These are phyloP conservation scores for Chlamydomonas sp. DNA, from an alignment of 139 green algal species.

Conservation along the genomic window DNA sequence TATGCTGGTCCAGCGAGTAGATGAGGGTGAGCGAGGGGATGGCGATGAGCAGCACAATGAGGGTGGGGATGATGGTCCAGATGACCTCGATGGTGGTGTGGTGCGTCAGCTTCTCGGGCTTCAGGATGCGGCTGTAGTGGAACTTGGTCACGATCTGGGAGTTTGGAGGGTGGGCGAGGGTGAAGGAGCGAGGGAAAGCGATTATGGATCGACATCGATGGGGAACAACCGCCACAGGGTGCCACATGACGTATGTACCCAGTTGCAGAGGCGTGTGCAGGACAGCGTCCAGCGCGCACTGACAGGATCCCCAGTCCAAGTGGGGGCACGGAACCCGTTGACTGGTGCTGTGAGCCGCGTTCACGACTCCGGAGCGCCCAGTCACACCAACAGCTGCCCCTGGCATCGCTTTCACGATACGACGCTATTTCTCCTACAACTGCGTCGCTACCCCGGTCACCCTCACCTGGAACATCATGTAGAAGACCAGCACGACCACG, in stretches of 20 bases:
- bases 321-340: no score
- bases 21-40: conserved; percentile 63
- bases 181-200: background rate
- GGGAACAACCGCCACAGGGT: background rate
- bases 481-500: conserved; percentile 41
- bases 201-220: background rate
- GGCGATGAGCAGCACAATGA: conserved; percentile 56
- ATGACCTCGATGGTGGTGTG: conserved; percentile 62
- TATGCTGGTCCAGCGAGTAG: conserved; percentile 66
- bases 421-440: no score
- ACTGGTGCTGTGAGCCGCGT: no score
- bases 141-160: conserved; percentile 59
- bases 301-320: background rate
- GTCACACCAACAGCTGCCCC: no score
- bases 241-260: no score
- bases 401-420: no score
- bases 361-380: no score
- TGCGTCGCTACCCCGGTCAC: background rate
- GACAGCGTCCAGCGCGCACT: no score
- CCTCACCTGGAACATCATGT: conserved; percentile 52
- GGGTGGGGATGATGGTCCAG: conserved; percentile 62
- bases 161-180: background rate
- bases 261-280: no score
- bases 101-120: conserved; percentile 63
- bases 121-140: conserved; percentile 50